Base-by-base conservation (phyloP, 768 basidiomycete genomes). In the Suillus brevipes region DNA sequence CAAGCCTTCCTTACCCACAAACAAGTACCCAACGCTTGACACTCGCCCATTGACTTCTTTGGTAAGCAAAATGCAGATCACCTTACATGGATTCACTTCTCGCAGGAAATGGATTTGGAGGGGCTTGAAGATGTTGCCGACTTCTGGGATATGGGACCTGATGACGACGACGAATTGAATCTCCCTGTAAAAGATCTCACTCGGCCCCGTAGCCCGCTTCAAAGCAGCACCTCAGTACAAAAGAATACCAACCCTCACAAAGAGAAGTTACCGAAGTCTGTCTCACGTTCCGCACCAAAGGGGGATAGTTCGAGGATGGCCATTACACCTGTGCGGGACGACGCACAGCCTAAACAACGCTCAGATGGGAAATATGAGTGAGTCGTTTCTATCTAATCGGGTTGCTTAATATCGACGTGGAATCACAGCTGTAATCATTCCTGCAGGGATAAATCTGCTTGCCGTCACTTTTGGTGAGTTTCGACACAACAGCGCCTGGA, bases 401-500 rank as follows among this genome's bases (percentile, higher is more conserved):
- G 53, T 25, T 4, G 34, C 62, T 62, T 6, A 28, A 59, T 12
- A 9, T 23, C 52, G 50, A 28, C 18, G 68, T n/a, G 31, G 20
- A 61, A 37, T 25, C 34, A 63, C 45, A 92, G 91, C 59, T 95
- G 93, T 71, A 90, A 91, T 68, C 93, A 95, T 69, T 60, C 82
- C 25, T 95, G 93, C 81, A 91, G 89, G 73, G 87, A 92, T 70
- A 94, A 93, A 75, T 77, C 79, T 5, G 82, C 79, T 50, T 95
- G 93, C 72, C 84, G 88, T 31, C 93, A 95, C 78, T 73, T 88
- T 42, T 94, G 93, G 93, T 92, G 67, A 67, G 80, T 49, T 60
- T 68, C 36, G 60, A 16, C 67, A 67, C 10, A 20, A 7, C 47
- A 50, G 55, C 47, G 53, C 31, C 36, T 20, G 28, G 23, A 52